phyloP scores from a whole-genome alignment of 1,284 basidiomycete genomes.

The Cryptococcus neoformans region DNA sequence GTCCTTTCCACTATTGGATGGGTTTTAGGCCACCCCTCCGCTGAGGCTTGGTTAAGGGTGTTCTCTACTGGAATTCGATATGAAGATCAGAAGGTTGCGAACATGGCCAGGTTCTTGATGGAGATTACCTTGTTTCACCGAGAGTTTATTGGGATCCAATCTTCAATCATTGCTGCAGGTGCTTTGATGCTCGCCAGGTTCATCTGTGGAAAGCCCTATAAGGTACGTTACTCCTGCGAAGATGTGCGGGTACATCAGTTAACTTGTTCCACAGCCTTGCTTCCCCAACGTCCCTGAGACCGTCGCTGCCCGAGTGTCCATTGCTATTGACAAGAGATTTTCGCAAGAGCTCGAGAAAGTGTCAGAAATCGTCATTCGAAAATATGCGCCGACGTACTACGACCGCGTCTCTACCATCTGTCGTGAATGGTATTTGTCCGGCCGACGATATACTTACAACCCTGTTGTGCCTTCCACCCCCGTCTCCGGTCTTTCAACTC shows the following conservation, averaged over 20 bases:
- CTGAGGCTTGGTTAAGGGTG: constrained; percentile 90
- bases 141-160: constrained; percentile 82
- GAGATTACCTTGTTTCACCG: constrained; percentile 97
- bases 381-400: constrained; percentile 95
- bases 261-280: constrained; percentile 2
- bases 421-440: constrained; percentile 77
- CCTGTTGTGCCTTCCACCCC: constrained; percentile 35
- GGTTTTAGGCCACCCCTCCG: constrained; percentile 95
- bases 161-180: constrained; percentile 83
- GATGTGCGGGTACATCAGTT: neutral
- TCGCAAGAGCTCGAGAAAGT: constrained; percentile 81
- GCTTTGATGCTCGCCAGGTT: constrained; percentile 84
- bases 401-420: constrained; percentile 89
- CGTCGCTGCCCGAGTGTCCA: constrained; percentile 55
- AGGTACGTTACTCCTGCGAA: constrained; percentile 53
- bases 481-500: constrained; percentile 32
- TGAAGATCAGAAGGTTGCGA: constrained; percentile 86
- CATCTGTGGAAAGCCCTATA: constrained; percentile 73
- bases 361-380: constrained; percentile 91
- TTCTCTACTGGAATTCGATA: constrained; percentile 51
- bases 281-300: constrained; percentile 18
- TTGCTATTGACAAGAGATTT: constrained; percentile 79
- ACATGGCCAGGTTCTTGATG: constrained; percentile 96
- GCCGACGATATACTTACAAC: constrained; percentile 49
- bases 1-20: constrained; percentile 95